Conservation (phyloP, 805 yeast genomes). For the Ogataea polymorpha region DNA sequence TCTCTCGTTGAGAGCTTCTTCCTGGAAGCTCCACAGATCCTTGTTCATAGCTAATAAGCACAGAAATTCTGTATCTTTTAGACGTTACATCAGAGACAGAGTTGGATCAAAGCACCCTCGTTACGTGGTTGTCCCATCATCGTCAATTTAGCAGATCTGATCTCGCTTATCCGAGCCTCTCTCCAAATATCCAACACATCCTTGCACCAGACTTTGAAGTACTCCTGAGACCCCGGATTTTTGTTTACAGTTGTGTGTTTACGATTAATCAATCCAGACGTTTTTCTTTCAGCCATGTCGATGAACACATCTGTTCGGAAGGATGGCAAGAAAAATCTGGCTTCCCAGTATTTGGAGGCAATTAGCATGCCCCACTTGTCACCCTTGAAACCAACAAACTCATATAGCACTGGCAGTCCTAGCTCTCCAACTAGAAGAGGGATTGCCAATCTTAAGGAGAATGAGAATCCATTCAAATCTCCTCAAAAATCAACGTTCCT, state of each 20-base stretch:
- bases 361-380: slow-evolving; percentile 24
- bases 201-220: slow-evolving; percentile 3
- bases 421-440: slow-evolving; percentile 10
- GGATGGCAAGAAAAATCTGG: slow-evolving; percentile 26
- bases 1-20: no score
- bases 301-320: slow-evolving; percentile 18
- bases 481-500: slow-evolving; percentile 3
- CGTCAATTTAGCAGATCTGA: no score
- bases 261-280: slow-evolving; percentile 3
- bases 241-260: slow-evolving; percentile 13
- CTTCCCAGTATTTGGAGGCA: slow-evolving; percentile 31
- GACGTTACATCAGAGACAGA: no score
- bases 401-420: slow-evolving; percentile 4
- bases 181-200: background rate
- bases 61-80: no score
- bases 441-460: slow-evolving; percentile 23
- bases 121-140: no score
- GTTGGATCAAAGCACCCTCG: no score
- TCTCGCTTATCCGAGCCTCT: no score
- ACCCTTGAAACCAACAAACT: slow-evolving; percentile 22
- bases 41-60: no score
- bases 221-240: slow-evolving; percentile 3
- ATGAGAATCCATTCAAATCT: slow-evolving; percentile 26
- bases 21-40: no score
- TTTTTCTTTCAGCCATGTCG: slow-evolving; percentile 15